Percentiles rank a stretch among this genome's conserved stretches.
Conservation (phyloP, 495 filamentous ascomycete species). For the Aspergillus olivimuriae region DNA sequence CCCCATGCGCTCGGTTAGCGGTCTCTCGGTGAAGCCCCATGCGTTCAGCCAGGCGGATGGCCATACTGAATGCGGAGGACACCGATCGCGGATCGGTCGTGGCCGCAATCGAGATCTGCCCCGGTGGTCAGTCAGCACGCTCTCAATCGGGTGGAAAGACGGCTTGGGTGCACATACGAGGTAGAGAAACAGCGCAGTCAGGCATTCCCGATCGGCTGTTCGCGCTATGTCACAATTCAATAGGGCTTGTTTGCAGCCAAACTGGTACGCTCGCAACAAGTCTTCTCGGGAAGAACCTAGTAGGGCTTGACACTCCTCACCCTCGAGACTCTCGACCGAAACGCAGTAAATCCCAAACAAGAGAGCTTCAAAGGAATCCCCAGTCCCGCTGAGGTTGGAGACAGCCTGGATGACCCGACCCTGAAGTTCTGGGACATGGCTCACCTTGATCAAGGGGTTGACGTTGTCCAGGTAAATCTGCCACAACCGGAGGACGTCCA, state of each 20-base stretch:
- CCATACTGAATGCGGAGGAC: conserved; percentile 46
- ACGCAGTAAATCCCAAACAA: conserved; percentile 55
- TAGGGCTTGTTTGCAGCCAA: conserved; percentile 51
- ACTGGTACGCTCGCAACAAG: conserved; percentile 41
- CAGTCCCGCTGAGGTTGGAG: conserved; percentile 12
- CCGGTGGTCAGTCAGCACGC: too few species aligned
- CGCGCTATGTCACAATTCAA: conserved; percentile 39
- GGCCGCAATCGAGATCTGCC: conserved; percentile 45
- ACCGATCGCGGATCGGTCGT: conserved; percentile 45
- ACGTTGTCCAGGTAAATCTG: conserved; percentile 47
- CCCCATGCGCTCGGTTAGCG: conserved; percentile 15
- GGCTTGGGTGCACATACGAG: too few species aligned
- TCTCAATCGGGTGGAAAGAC: conserved; percentile 6
- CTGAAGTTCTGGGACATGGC: conserved; percentile 47
- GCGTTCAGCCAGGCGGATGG: conserved; percentile 48
- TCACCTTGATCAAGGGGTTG: conserved; percentile 47
- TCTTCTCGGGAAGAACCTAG: conserved; percentile 40
- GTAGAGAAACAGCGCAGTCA: conserved; percentile 57
- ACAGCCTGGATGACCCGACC: conserved; percentile 34
- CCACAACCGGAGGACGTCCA: conserved; percentile 40
- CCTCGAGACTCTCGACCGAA: conserved; percentile 36
- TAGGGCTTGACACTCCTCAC: conserved; percentile 32
- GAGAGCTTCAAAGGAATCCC: conserved; percentile 29
- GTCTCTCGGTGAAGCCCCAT: conserved; percentile 48
- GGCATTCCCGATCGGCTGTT: conserved; percentile 43